Evolutionary conservation across 2,329 filamentous ascomycete species (phyloP), one percentile per base, ranked within the genome.

Genomic region (Arthrinium phaeospermum): DNA sequence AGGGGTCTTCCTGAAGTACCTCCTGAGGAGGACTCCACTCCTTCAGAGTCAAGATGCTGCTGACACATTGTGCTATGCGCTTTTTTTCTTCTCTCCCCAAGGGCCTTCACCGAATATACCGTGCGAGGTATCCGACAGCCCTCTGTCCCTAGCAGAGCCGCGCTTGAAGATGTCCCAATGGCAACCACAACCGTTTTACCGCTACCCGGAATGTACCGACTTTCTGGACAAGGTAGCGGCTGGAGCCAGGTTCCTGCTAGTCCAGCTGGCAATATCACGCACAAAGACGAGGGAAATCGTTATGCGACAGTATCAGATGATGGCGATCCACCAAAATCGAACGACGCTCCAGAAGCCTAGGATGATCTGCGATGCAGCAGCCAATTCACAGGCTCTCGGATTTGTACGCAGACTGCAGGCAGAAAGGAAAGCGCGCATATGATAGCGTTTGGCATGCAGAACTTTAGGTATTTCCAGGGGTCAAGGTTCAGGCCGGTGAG

Each of bases 311-410:
- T 61, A 61, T 61, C 53, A 61, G 53, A 61, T 61, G 53, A 61
- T 61, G 53, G 30, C 57, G 57, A 64, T 64, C 57, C 57, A 64
- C 57, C 57, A 41, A 37, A 64, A 64, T 64, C 57, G 57, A 64
- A 64, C 57, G 34, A 41, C 57, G 19, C 19, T 41, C 57, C 5
- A 41, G 12, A 34, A 64, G 57, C 57, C 57, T 22, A 64, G 57
- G 34, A n/a, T 24, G 57, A 10, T 64, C 8, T 64, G 34, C 34
- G 37, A 41, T 64, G 57, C 57, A 64, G 34, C 57, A 22, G 14
- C 41, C 10, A 41, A 64, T 64, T 13, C 34, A 41, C 57, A 41
- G 57, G 57, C 34, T 64, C 34, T 24, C 10, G 57, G 41, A 64
- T 41, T 22, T 41, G 57, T 19, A 64, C 34, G 22, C 34, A 41